Evolutionary conservation across 257 asterid species (phyloP).

Genomic region (Solanum virginianum): DNA sequence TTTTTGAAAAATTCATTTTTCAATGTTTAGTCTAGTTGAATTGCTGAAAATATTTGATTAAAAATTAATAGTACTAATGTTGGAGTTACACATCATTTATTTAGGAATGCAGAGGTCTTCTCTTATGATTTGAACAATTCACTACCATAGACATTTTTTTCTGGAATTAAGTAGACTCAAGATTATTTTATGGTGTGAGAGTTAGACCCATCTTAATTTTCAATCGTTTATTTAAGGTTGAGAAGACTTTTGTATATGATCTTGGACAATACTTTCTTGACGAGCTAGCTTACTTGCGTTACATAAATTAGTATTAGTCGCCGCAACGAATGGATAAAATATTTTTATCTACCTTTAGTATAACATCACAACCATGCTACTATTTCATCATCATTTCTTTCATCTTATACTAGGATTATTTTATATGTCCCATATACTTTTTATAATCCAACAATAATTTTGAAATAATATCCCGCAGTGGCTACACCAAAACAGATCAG

Average conservation of each 20-base stretch:
- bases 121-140: too few relatives aligned
- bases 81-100: neutral
- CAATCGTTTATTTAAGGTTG: neutral
- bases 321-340: neutral
- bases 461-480: conserved; percentile 1
- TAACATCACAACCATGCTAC: neutral
- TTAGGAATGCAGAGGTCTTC: neutral
- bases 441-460: neutral
- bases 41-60: neutral
- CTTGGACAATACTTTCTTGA: too few relatives aligned
- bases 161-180: too few relatives aligned
- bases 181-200: neutral
- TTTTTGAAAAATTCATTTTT: neutral
- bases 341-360: neutral
- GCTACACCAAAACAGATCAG: conserved; percentile 36
- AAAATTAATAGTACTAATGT: neutral
- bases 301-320: neutral
- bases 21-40: neutral
- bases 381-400: neutral
- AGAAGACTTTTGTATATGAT: neutral
- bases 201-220: neutral
- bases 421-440: neutral
- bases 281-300: too few relatives aligned
- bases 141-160: too few relatives aligned
- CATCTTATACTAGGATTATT: neutral